Evolutionary conservation across 1,139 yeast genomes (phyloP).

Genomic region (Suhomyces bolitotheri): DNA sequence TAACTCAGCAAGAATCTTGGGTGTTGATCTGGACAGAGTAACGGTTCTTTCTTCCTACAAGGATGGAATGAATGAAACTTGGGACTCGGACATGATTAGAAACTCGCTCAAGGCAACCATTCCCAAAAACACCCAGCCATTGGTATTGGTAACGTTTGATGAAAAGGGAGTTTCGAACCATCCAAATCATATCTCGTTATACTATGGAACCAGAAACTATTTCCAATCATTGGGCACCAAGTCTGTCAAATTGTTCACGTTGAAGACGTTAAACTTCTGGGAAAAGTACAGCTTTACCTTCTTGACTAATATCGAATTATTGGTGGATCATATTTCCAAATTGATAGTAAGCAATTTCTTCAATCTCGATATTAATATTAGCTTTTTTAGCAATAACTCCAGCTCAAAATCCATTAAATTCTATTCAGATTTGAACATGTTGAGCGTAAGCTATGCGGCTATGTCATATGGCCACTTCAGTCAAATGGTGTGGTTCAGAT

Average conservation of each 20-base stretch:
- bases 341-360: slow-evolving; percentile 34
- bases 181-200: slow-evolving; percentile 75
- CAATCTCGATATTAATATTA: slow-evolving; percentile 41
- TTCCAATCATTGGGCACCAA: slow-evolving; percentile 6
- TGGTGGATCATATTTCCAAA: slow-evolving; percentile 35
- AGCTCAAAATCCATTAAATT: slow-evolving; percentile 37
- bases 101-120: slow-evolving; percentile 25
- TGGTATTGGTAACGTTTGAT: slow-evolving; percentile 78
- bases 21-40: slow-evolving; percentile 49
- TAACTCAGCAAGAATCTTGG: slow-evolving; percentile 58
- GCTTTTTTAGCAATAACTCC: slow-evolving; percentile 34
- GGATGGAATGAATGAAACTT: slow-evolving; percentile 72
- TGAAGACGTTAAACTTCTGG: slow-evolving; percentile 48
- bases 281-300: slow-evolving; percentile 56
- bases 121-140: slow-evolving; percentile 18
- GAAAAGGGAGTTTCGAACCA: slow-evolving; percentile 80
- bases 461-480: slow-evolving; percentile 84
- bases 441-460: slow-evolving; percentile 63
- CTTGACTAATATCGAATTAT: slow-evolving; percentile 47
- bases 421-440: slow-evolving; percentile 57
- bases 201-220: slow-evolving; percentile 52
- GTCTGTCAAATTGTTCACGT: slow-evolving; percentile 29
- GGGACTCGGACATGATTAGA: slow-evolving; percentile 56
- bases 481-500: slow-evolving; percentile 95
- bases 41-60: slow-evolving; percentile 50